Base-by-base conservation (phyloP, 2,329 filamentous ascomycete genomes). In the Alternaria brassicicola region DNA sequence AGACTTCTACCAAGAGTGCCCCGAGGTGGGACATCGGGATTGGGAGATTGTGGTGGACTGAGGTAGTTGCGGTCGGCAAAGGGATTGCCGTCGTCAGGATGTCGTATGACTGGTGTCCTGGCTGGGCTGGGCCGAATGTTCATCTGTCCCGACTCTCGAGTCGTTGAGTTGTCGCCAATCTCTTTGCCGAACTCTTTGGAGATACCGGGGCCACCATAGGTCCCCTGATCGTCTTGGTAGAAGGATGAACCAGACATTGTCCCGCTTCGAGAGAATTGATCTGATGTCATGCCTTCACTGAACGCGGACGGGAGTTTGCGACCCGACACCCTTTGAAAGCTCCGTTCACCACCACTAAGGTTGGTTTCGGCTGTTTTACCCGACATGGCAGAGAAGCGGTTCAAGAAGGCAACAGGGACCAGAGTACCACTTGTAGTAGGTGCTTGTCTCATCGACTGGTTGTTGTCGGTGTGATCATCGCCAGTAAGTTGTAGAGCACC, bases 61-160 rank as follows among this genome's bases (percentile, higher is more conserved):
- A 76, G 61, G 6, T 68, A 63, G 39, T 67, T 51, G 13, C 55
- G 63, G 47, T 62, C 70, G 17, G 63, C 56, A 52, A 68, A 71
- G 10, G 68, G 64, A 23, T 70, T 66, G 36, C 59, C 65, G 7
- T 74, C 72, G 23, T 72, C 71, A 1, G 74, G 67, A 48, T 83
- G 79, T 57, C 85, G 83, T 56, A 85, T 84, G 15, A 89, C 78
- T 1, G 88, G 85, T 3, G 85, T 87, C 52, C 87, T 83, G 17
- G 84, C 86, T 15, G 88, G 88, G n/a, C 88, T 85, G n/a, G 85
- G 83, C 12, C 67, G 63, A 17, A 71, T 57, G 47, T 64, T 71
- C 66, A 69, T 70, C 2, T 55, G 65, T 30, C 66, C 69, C 19
- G 67, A 63, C n/a, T 61, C 65, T 13, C 67, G 71, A 21, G 61